Base-by-base conservation (phyloP, 2,329 filamentous ascomycete genomes). In the Diaporthe amygdali region DNA sequence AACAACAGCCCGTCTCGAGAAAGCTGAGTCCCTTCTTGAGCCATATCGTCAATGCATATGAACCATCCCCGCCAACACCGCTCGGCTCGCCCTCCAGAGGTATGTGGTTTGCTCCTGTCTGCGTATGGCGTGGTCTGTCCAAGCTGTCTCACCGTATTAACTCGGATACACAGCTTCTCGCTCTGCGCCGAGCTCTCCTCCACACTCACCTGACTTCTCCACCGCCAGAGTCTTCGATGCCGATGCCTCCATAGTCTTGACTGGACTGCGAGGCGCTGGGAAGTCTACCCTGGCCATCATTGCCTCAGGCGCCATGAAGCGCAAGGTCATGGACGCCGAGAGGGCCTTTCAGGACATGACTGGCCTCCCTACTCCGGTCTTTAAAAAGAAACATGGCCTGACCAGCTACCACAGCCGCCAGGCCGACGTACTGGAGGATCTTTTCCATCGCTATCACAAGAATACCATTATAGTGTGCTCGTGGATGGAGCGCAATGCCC, bases 241-340 rank as follows among this genome's bases (percentile, higher is more conserved):
- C 12, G 87, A 93, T 83, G 90, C 91, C 2, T 94, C 93, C 1
- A 90, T 95, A 69, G 88, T 95, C 8, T 84, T 95, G 22, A 87
- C 93, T 27, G 93, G 93, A 2, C 90, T 94, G 69, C 89, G 92
- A 17, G 93, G 93, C 14, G 90, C 91, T 6, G 93, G 93, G 20
- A 95, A 95, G 79, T 92, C 92, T 2, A 94, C 92, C 1, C 83
- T 95, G 14, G 93, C 91, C 17, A 88, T 95, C 59, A 94, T 95
- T 73, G 91, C 92, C 7, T 92, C 92, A 0, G 90, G 91, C 9
- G 91, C 92, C 61, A 90, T 93, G 79, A 89, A 90, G 67, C 86
- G 91, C 49, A 89, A 89, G 67, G 85, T 95, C 2, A 83, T 95
- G 67, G 93, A 95, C 73, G 86, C 91, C 41, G 92, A 95, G 74